phyloP scores from a whole-genome alignment of 2,329 filamentous ascomycete species.

The Penicillium thymicola region DNA sequence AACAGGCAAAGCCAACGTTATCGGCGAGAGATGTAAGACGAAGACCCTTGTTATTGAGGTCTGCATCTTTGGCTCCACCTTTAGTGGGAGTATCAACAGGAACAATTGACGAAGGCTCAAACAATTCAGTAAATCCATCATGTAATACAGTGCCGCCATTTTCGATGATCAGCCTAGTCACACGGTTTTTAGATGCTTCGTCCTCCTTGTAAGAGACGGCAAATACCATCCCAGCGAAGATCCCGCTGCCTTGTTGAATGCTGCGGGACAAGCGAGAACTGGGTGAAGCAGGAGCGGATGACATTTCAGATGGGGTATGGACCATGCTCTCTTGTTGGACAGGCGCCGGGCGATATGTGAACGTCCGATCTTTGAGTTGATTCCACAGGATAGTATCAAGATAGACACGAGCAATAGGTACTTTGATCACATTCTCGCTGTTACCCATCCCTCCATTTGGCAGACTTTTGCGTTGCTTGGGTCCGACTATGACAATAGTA shows the following conservation, averaged over 20 bases:
- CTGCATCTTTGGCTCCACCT: constrained; percentile 16
- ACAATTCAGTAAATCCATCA: constrained; percentile 77
- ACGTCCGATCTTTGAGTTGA: constrained; percentile 42
- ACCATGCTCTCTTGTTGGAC: constrained; percentile 20
- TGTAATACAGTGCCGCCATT: constrained; percentile 71
- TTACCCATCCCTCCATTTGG: constrained; percentile 30
- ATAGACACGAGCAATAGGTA: constrained; percentile 46
- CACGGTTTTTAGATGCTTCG: constrained; percentile 52
- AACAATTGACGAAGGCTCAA: constrained; percentile 50
- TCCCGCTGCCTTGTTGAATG: constrained; percentile 30
- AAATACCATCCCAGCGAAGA: constrained; percentile 84
- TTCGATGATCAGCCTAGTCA: constrained; percentile 62
- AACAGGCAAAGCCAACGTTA: constrained; percentile 70
- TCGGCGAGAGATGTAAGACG: constrained; percentile 53
- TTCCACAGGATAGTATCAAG: constrained; percentile 48
- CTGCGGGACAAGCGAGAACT: constrained; percentile 48
- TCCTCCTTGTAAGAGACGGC: constrained; percentile 70
- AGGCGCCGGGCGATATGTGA: constrained; percentile 27
- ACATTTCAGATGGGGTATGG: constrained; percentile 38
- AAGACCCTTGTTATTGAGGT: constrained; percentile 39
- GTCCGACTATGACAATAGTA: constrained; percentile 39
- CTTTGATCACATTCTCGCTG: constrained; percentile 35
- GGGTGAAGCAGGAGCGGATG: constrained; percentile 47
- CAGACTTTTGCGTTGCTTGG: constrained; percentile 44
- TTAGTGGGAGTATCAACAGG: constrained; percentile 28